Evolutionary conservation across 768 basidiomycete species (phyloP), one percentile per base, ranked within the genome.

Genomic region (Coprinellus micaceus): DNA sequence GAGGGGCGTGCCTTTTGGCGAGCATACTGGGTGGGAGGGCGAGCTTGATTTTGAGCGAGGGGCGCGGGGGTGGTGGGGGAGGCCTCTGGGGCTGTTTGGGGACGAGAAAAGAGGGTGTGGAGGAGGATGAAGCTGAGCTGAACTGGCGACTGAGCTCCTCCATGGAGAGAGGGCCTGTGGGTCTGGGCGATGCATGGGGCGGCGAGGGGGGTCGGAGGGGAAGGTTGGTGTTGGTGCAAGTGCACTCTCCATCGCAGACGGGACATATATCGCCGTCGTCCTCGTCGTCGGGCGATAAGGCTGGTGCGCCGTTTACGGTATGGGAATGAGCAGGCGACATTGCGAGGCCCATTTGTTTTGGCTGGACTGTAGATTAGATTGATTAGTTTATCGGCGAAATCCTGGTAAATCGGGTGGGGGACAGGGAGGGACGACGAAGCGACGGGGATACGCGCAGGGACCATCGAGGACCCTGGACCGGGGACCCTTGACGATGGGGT

Each of bases 201-300:
- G 28, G 58, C n/a, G 47, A 61, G 33, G 39, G 55, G 48, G 48
- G 52, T 17, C n/a, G 50, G n/a, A 41, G 66, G 53, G 74, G 67
- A 63, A 53, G 43, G 36, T 44, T 41, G 29, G 71, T 75, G 76
- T 79, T 83, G 70, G 73, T 69, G 78, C 90, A 92, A 28, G 88
- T 91, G 77, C 90, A 93, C 67, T 89, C 85, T 66, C 88, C 86
- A 78, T 92, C 91, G 88, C 90, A 93, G 61, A 92, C 89, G 7
- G 89, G 90, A 71, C 90, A 93, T 55, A 92, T 90, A 69, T 91
- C 86, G 82, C 83, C 82, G 79, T 89, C 88, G 67, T 91, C 90
- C 71, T 88, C 86, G 75, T 84, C 83, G 72, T 80, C 76, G 58
- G 52, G 66, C 61, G 61, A 63, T 59, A 62, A 64, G 63, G 64